A percentile compares a stretch with the other conserved stretches of the same genome.
Conservation (phyloP, 352 stramenopile species). For the Peronospora belbahrii region DNA sequence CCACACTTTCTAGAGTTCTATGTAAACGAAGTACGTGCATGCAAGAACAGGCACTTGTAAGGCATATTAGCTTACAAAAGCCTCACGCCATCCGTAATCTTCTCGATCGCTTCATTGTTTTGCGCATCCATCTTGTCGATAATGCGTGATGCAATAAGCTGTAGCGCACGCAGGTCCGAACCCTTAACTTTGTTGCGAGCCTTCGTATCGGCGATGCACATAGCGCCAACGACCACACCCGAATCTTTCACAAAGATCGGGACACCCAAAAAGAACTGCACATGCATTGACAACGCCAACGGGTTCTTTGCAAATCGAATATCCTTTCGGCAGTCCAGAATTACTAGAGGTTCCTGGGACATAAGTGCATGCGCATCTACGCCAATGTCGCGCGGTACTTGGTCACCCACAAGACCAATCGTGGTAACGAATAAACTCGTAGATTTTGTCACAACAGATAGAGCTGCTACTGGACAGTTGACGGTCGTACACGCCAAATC, state of each 20-base stretch:
- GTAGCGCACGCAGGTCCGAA: slow-evolving; percentile 55
- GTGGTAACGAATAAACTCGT: slow-evolving; percentile 74
- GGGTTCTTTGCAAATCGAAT: slow-evolving; percentile 74
- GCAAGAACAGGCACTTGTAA: slow-evolving; percentile 6
- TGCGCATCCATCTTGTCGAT: slow-evolving; percentile 66
- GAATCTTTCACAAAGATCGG: slow-evolving; percentile 60
- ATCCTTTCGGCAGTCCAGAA: slow-evolving; percentile 72
- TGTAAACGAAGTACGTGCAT: slow-evolving; percentile 16
- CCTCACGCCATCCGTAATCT: slow-evolving; percentile 25
- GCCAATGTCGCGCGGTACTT: slow-evolving; percentile 67
- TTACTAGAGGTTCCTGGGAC: slow-evolving; percentile 55
- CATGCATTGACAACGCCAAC: slow-evolving; percentile 54
- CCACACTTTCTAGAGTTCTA: slow-evolving; percentile 25
- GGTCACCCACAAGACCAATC: slow-evolving; percentile 64
- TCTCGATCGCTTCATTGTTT: slow-evolving; percentile 25
- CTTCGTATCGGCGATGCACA: slow-evolving; percentile 62
- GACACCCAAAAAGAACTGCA: slow-evolving; percentile 74
- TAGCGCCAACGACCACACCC: slow-evolving; percentile 56
- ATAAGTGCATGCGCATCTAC: slow-evolving; percentile 74
- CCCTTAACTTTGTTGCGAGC: slow-evolving; percentile 57
- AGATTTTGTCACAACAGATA: slow-evolving; percentile 61
- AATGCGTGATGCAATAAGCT: slow-evolving; percentile 59
- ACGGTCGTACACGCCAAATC: slow-evolving; percentile 63
- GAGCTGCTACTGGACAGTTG: slow-evolving; percentile 57
- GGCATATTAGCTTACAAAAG: slow-evolving; percentile 25